A percentile compares a stretch with the other conserved stretches of the same genome.
Evolutionary conservation across 306 rosid genomes (phyloP).

Genomic region (Potentilla sterilis): DNA sequence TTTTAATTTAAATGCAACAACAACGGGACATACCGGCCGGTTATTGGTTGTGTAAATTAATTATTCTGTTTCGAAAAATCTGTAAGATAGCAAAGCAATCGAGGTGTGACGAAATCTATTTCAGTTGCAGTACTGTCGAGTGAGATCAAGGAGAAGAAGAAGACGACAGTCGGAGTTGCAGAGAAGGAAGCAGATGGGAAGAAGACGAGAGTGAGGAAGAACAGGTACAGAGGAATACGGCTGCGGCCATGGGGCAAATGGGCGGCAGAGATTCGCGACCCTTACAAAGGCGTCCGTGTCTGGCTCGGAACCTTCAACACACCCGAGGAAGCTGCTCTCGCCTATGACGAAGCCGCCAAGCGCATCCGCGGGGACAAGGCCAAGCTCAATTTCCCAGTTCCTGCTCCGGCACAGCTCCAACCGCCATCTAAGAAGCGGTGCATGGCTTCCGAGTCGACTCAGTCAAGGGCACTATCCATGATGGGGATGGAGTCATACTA

Average conservation of each 20-base stretch:
- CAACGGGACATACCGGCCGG: not conserved
- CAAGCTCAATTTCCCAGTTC: constrained; percentile 64
- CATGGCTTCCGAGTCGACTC: constrained; percentile 17
- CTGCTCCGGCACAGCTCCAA: not conserved
- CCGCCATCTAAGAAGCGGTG: constrained; percentile 42
- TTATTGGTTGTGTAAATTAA: not conserved
- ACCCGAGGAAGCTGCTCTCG: constrained; percentile 81
- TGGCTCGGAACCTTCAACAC: constrained; percentile 95
- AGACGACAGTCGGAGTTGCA: not conserved
- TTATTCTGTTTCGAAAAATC: not conserved
- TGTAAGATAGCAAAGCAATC: not conserved
- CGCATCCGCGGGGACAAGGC: constrained; percentile 92
- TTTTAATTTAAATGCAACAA: not conserved
- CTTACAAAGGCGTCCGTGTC: constrained; percentile 77
- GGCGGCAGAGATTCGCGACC: constrained; percentile 99
- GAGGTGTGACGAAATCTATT: not conserved
- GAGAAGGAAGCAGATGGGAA: not conserved
- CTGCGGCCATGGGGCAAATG: constrained; percentile 99
- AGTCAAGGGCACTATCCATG: not conserved
- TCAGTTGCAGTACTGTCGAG: constrained; percentile 2
- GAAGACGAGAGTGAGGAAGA: constrained; percentile 43
- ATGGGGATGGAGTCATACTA: not conserved
- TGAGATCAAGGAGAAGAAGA: not conserved
- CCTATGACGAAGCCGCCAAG: constrained; percentile 79
- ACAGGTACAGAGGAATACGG: constrained; percentile 82